Base-by-base conservation (phyloP, 1,284 basidiomycete genomes). In the Fomitiporia mediterranea region DNA sequence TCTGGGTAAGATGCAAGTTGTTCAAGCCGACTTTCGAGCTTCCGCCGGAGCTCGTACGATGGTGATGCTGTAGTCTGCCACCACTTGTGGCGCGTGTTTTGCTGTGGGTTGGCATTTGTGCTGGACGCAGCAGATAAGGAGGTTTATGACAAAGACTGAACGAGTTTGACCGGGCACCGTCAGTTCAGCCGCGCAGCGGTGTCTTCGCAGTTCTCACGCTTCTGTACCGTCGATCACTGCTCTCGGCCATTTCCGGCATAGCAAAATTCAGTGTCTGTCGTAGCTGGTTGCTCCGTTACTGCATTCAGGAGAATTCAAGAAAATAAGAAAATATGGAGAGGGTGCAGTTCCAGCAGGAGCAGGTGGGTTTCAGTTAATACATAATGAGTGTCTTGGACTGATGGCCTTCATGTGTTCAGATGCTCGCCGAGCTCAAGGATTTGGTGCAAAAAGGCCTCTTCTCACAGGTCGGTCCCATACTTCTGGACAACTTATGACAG, bases 351-450 rank as follows among this genome's bases (percentile, higher is more conserved):
- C 86, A 95, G 73, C 90, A 96, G 69, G 94, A 97, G 84, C 86
- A 93, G 76, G 84, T 78, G 57, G 54, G 73, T 17, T 2, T 47
- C 25, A 8, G 17, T 38, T 34, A 47, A 5, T 17, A 39, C 3
- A 32, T 27, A 1, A 8, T 9, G 49, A 43, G 28, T 27, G 5
- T 1, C 7, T 43, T n/a, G 6, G 15, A 5, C 35, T 43, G 47
- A 38, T 59, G 28, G 60, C 50, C 55, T 54, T 52, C 58, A 53
- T 40, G 13, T 8, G 21, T 23, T 30, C 64, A 88, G 83, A 95
- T 95, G 82, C 89, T 97, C 79, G 84, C 89, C 55, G 94, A 98
- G 83, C 88, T 98, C 65, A 94, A 94, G 73, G 93, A 97, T 72
- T 79, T 98, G 23, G 85, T 91, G 62, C 83, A 94, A 64, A 93